phyloP scores from a whole-genome alignment of 441 rosid genomes.

The Manihot esculenta region DNA sequence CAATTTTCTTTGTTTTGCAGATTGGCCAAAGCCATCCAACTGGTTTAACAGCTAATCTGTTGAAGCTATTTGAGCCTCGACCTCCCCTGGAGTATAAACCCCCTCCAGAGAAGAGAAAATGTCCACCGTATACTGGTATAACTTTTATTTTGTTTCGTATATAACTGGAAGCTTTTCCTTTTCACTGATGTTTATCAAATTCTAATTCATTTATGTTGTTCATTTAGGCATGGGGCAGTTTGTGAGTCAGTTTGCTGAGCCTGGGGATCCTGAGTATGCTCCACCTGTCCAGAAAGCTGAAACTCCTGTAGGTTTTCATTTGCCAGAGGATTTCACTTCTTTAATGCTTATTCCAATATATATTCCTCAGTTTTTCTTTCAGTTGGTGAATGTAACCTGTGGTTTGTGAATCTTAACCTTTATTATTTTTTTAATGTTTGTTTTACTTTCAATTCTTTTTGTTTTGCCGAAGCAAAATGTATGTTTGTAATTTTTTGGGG shows the following conservation, averaged over 20 bases:
- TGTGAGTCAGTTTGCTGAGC: constrained; percentile 81
- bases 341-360: neutral
- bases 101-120: constrained; percentile 92
- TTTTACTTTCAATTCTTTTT: neutral
- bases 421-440: neutral
- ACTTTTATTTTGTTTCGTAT: neutral
- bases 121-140: constrained; percentile 69
- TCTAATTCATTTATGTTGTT: neutral
- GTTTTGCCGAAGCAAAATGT: neutral
- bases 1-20: constrained; percentile 43
- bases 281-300: constrained; percentile 81
- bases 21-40: constrained; percentile 98
- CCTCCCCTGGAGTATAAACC: constrained; percentile 83
- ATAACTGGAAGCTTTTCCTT: neutral
- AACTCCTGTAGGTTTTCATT: constrained; percentile 61
- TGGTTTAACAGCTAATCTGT: constrained; percentile 77
- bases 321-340: neutral
- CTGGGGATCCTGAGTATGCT: constrained; percentile 83
- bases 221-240: constrained; percentile 77
- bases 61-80: constrained; percentile 97
- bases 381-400: neutral
- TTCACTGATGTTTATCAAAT: neutral
- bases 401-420: neutral
- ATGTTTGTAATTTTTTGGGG: neutral
- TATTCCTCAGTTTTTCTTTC: neutral